Base-by-base conservation (phyloP, 345 rosid species). In the Odontarrhena argentea region DNA sequence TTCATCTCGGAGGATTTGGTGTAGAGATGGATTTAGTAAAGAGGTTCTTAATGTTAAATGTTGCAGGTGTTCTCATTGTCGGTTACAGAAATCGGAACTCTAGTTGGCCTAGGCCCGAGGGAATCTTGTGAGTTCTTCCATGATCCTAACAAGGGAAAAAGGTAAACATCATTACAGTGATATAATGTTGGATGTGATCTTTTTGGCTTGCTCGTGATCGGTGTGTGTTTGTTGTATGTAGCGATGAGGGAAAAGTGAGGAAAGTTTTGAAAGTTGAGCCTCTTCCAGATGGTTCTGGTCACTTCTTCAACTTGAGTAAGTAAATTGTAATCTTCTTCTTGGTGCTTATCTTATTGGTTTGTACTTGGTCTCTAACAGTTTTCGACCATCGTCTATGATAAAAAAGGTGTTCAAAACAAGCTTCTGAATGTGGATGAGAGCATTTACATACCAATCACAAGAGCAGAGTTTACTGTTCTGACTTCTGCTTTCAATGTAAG, bases 211-310 rank as follows among this genome's bases (percentile, higher is more conserved):
- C 47, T 60, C 10, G 15, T 62, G n/a, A 13, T 47, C 3, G 13
- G 34, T 55, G 10, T 67, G 2, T 73, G 36, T 9, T 67, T 35
- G 4, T 65, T 85, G 74, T 75, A n/a, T n/a, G 50, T 64, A 72
- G 97, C 51, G 97, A 93, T 15, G 98, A 93, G 70, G 97, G 98
- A 58, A 85, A 88, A 77, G 81, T 93, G 68, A 86, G 91, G 79
- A 93, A 93, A 86, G 77, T 87, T 68, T 81, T 92, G 86, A 88
- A 83, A 79, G 91, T 94, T 35, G 99, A 88, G 78, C 99, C 97
- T 8, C 85, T 94, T 13, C 96, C 95, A 52, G 96, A 94, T 83
- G 95, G 97, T 57, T 83, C 95, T 8, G 99, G 97, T 53, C 94
- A 85, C 78, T 87, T 93, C 80, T 93, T 90, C 79, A 90, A 88